Evolutionary conservation across 305 asterid genomes (phyloP).

Genomic region (Ruellia speciosa): DNA sequence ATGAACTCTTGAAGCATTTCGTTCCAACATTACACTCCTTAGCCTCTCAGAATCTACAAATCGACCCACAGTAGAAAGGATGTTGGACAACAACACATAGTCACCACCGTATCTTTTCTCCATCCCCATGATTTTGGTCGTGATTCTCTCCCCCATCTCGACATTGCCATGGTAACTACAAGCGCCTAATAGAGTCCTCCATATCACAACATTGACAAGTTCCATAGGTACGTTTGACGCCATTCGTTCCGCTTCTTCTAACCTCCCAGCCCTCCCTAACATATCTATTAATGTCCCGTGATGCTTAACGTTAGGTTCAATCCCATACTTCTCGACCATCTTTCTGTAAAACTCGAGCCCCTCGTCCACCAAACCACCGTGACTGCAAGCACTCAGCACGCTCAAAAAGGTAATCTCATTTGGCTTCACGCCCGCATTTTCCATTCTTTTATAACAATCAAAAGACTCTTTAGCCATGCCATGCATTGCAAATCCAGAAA

Average conservation of each 20-base stretch:
- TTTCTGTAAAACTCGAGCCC: slow-evolving; percentile 51
- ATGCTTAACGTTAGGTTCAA: slow-evolving; percentile 55
- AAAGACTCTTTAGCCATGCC: slow-evolving; percentile 68
- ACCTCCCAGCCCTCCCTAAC: slow-evolving; percentile 81
- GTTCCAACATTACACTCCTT: slow-evolving; percentile 49
- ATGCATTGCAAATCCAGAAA: slow-evolving; percentile 66
- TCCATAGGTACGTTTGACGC: slow-evolving; percentile 41
- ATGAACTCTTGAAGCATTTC: slow-evolving; percentile 43
- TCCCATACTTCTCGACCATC: slow-evolving; percentile 43
- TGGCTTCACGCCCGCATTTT: slow-evolving; percentile 37
- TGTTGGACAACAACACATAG: slow-evolving; percentile 71
- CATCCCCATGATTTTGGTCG: slow-evolving; percentile 45
- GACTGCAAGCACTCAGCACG: slow-evolving; percentile 65
- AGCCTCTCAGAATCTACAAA: slow-evolving; percentile 62
- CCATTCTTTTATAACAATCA: slow-evolving; percentile 42
- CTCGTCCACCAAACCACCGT: slow-evolving; percentile 67
- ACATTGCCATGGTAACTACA: slow-evolving; percentile 70
- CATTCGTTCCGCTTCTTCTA: slow-evolving; percentile 75
- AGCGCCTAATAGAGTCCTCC: slow-evolving; percentile 84
- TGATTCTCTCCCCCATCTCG: slow-evolving; percentile 61
- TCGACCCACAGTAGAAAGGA: slow-evolving; percentile 56
- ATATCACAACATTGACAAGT: slow-evolving; percentile 44
- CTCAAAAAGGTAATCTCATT: slow-evolving; percentile 60
- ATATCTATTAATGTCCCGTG: slow-evolving; percentile 59
- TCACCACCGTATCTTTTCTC: slow-evolving; percentile 69